Base-by-base conservation (phyloP, 768 basidiomycete species). In the Mycena vitilis region DNA sequence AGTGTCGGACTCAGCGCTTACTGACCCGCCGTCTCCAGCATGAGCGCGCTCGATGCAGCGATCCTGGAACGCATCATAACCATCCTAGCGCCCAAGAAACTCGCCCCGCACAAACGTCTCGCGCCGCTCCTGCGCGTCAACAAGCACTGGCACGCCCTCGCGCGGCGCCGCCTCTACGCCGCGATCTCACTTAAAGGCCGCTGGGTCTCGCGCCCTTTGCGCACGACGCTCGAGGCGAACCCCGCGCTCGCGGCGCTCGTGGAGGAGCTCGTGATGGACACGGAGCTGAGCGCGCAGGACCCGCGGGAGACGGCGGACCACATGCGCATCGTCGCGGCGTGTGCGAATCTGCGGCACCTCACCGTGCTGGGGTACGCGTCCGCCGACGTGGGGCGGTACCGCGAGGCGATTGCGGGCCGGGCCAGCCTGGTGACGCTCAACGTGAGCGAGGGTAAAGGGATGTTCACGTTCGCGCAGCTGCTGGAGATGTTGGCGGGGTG, bases 351-450 rank as follows among this genome's bases (percentile, higher is more conserved):
- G 8, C 48, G 48, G 58, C 68, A 63, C 45, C 68, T 69, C 44
- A 69, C 68, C 6, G 52, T 69, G 37, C 45, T 69, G 16, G 66
- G 66, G 6, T 69, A 69, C n/a, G 68, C 68, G 52, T 23, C 56
- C 0, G 38, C 23, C 34, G 63, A 64, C 16, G 23, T 63, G 9
- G 63, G 45, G 12, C 16, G 34, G 23, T 69, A 69, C 16, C 58
- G 62, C 0, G n/a, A 6, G 58, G 62, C 68, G 37, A 49, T 69
- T 16, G 62, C 62, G 4, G 38, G 38, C 15, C n/a, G 66, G 2
- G 3, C 61, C 1, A 0, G 13, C 56, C 57, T 69, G 20, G 63
- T 54, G 1, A 60, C 62, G 25, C 68, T 69, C 15, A 64, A 69
- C 30, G 11, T 59, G 10, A 69, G 68, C 63, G 66, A 68, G 60